Conservation (phyloP, 176 grass and related monocot genomes). For the Oryza coarctata region DNA sequence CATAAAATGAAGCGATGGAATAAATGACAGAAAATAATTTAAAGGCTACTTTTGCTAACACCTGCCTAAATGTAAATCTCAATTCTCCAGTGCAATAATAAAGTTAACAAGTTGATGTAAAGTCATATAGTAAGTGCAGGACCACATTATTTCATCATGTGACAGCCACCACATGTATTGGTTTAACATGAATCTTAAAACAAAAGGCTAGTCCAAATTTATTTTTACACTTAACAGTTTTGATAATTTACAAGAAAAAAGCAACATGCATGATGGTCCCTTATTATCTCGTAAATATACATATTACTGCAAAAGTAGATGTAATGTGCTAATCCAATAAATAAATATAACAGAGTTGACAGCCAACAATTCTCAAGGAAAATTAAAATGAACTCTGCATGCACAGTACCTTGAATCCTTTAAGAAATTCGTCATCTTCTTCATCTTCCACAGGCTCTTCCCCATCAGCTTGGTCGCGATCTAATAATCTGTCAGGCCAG, state of each 20-base stretch:
- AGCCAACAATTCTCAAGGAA: neutral
- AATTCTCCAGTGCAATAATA: neutral
- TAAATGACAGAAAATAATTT: neutral
- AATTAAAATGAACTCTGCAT: slow-evolving; percentile 19
- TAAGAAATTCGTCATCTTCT: slow-evolving; percentile 82
- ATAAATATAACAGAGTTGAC: neutral
- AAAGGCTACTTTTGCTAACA: neutral
- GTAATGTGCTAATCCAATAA: too few species aligned
- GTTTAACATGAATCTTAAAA: neutral
- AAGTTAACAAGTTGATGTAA: neutral
- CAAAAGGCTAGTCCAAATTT: neutral
- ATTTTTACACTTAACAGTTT: neutral
- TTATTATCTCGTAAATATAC: neutral
- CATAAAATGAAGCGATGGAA: too few species aligned
- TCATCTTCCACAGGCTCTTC: slow-evolving; percentile 90
- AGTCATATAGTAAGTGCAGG: neutral
- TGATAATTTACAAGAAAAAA: neutral
- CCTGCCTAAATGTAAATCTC: neutral
- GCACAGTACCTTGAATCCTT: slow-evolving; percentile 92
- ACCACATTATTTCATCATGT: neutral
- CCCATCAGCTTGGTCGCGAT: slow-evolving; percentile 79
- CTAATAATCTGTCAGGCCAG: slow-evolving; percentile 63
- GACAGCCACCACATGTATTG: neutral
- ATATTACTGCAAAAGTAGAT: neutral
- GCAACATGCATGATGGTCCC: neutral